Conservation (phyloP, 2,329 filamentous ascomycete species). For the Colletotrichum theobromicola region DNA sequence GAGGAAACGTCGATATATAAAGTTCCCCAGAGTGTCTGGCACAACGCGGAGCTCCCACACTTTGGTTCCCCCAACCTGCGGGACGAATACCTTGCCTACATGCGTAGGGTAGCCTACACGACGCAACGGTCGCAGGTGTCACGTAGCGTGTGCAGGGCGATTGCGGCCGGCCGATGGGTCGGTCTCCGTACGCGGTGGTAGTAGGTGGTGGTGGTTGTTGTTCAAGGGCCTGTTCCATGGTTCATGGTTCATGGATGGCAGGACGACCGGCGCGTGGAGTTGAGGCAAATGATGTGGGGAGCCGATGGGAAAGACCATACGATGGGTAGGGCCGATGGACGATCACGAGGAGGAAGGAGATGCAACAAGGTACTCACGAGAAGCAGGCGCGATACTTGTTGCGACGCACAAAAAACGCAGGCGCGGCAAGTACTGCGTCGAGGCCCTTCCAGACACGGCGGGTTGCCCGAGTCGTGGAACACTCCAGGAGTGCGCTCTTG, state of each 20-base stretch:
- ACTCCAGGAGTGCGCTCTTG: not conserved
- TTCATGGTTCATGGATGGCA: not conserved
- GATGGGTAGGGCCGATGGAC: not conserved
- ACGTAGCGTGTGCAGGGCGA: not conserved
- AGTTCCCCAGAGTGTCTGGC: not conserved
- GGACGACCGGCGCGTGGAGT: not conserved
- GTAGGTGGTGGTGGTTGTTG: not conserved
- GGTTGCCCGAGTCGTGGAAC: not conserved
- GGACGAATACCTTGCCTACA: not conserved
- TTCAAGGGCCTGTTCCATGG: not conserved
- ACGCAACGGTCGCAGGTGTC: not conserved
- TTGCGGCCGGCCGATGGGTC: not conserved
- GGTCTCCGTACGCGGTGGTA: not conserved
- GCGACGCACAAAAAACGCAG: not conserved
- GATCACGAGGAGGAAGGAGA: constrained; percentile 7
- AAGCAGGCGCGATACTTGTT: not conserved
- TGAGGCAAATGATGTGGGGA: constrained; percentile 14
- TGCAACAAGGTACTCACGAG: not conserved
- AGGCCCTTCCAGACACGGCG: not conserved
- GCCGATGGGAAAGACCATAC: not conserved
- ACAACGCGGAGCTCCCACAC: constrained; percentile 6
- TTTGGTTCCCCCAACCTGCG: not conserved
- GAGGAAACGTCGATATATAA: constrained; percentile 13
- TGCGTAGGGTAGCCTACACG: not conserved
- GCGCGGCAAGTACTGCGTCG: not conserved